These are phyloP conservation scores for Globisporangium nunn DNA, from an alignment of 352 stramenopile species.

Conservation along the genomic window DNA sequence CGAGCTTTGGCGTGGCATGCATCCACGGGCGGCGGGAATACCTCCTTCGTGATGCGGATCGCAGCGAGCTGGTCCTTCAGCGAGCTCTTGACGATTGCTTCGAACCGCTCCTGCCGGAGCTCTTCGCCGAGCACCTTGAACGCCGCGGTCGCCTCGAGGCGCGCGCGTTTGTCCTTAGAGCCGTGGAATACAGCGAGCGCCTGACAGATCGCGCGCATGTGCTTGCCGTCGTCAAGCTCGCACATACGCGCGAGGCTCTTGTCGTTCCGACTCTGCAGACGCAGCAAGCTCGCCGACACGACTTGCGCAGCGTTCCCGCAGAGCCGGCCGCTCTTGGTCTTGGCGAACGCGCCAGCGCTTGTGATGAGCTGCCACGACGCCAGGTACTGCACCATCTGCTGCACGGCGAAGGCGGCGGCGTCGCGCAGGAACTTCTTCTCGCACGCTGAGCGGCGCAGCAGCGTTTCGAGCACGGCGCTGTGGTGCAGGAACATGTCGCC, in stretches of 20 bases:
- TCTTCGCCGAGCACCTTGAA: constrained; percentile 36
- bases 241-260: constrained; percentile 5
- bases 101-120: constrained; percentile 26
- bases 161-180: constrained; percentile 41
- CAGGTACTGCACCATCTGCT: constrained; percentile 32
- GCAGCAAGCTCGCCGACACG: constrained; percentile 27
- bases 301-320: constrained; percentile 37
- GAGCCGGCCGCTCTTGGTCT: constrained; percentile 56
- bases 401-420: constrained; percentile 28
- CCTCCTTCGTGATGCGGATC: constrained; percentile 35
- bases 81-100: constrained; percentile 21
- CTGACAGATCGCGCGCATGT: constrained; percentile 17
- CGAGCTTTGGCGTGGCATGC: constrained; percentile 9
- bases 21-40: constrained; percentile 9
- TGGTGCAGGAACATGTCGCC: constrained; percentile 17
- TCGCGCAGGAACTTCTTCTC: constrained; percentile 75
- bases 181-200: constrained; percentile 37
- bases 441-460: constrained; percentile 57
- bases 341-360: constrained; percentile 29
- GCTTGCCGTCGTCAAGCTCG: constrained; percentile 4
- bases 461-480: constrained; percentile 33
- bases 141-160: constrained; percentile 27
- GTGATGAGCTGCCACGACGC: constrained; percentile 35
- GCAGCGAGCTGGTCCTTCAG: constrained; percentile 21
- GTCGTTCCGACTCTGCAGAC: constrained; percentile 10